phyloP scores from a whole-genome alignment of 2,329 filamentous ascomycete genomes.

The Colletotrichum lindemuthianum region DNA sequence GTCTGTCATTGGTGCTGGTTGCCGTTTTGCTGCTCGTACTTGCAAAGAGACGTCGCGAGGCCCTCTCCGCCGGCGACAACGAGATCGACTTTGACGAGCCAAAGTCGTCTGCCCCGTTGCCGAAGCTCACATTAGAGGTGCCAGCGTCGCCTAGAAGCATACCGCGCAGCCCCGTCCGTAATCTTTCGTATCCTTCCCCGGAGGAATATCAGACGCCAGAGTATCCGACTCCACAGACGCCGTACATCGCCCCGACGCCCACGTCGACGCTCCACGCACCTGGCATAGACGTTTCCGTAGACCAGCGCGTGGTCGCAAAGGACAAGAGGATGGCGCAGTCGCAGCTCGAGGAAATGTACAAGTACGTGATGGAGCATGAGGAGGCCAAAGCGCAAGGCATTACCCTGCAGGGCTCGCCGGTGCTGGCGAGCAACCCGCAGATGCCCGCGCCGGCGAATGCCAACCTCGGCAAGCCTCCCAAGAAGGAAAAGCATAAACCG shows the following conservation, averaged over 20 bases:
- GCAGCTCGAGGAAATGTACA: conserved; percentile 91
- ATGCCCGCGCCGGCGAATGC: conserved; percentile 42
- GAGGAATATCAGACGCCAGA: conserved; percentile 46
- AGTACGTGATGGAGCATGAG: conserved; percentile 91
- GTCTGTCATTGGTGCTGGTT: conserved; percentile 78
- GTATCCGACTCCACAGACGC: conserved; percentile 40
- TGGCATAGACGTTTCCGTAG: conserved; percentile 76
- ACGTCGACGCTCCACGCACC: conserved; percentile 61
- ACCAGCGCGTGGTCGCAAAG: conserved; percentile 78
- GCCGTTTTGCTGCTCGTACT: conserved; percentile 73
- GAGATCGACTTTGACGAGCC: conserved; percentile 55
- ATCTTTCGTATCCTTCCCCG: conserved; percentile 64
- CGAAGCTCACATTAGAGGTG: conserved; percentile 37
- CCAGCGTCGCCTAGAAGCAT: conserved; percentile 39
- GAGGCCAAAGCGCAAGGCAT: conserved; percentile 69
- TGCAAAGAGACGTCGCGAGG: conserved; percentile 63
- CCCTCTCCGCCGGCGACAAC: conserved; percentile 62
- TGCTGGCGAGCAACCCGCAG: conserved; percentile 43
- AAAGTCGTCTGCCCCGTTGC: conserved; percentile 38
- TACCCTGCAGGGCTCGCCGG: conserved; percentile 54
- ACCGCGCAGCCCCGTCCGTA: conserved; percentile 47
- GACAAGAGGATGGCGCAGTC: conserved; percentile 80
- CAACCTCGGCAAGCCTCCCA: conserved; percentile 44
- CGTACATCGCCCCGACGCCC: conserved; percentile 59
- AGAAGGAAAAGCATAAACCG: conserved; percentile 61